Base-by-base conservation (phyloP, 2,329 filamentous ascomycete genomes). In the Metarhizium brunneum region DNA sequence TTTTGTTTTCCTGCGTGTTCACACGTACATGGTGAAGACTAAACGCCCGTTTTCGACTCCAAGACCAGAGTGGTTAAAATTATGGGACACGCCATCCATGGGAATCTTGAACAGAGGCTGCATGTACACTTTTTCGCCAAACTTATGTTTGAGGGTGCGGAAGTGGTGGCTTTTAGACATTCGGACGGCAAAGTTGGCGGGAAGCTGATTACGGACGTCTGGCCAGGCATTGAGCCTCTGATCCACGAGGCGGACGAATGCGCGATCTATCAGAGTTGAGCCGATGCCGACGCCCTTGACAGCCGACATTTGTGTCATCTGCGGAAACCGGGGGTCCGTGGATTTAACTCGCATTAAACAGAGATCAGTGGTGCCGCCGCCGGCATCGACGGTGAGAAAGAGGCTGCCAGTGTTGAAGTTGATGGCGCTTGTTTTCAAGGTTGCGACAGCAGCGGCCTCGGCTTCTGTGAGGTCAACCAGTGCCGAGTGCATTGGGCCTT, bases 231-330 rank as follows among this genome's bases (percentile, higher is more conserved):
- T 63, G 4, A 77, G 59, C 13, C 74, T 66, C 47, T 65, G 63
- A 7, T 68, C 64, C 2, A 77, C 70, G 16, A 76, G 63, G 2
- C 64, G 65, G 8, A 71, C 59, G 56, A 77, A 77, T 0, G 70
- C 67, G 16, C 67, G 66, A 56, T 77, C 75, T 52, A 79, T 76
- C n/a, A 77, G 64, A 0, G 73, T 71, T 0, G 73, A 71, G 0
- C 75, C 75, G 29, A 77, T 74, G 0, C 74, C 74, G 5, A 76
- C 67, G n/a, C 75, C 75, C 16, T 70, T 70, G 8, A 78, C 75
- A 6, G 68, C 65, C 0, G 67, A 61, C 14, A 73, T 66, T 52
- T 71, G 67, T 6, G 68, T 63, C 55, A 73, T 61, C 18, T 67
- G 65, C 2, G 68, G 68, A 18, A 59, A 62, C 1, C 57, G 52